A percentile compares a stretch with the other conserved stretches of the same genome.
Conservation (phyloP, 345 rosid genomes). For the Bretschneidera sinensis region DNA sequence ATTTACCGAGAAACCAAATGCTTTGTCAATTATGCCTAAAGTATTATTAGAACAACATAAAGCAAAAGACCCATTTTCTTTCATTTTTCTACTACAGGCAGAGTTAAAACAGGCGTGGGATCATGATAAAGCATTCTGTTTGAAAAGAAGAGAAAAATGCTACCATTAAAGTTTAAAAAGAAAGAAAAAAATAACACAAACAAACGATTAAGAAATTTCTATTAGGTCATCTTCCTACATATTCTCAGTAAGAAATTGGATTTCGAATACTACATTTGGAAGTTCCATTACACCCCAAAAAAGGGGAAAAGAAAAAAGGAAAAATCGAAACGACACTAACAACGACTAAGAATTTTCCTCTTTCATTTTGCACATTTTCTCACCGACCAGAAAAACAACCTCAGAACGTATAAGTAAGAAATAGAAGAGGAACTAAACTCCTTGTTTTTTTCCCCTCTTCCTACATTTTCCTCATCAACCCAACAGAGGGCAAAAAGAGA, state of each 20-base stretch:
- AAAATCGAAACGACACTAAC: neutral
- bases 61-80: neutral
- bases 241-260: too few relatives aligned
- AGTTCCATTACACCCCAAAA: too few relatives aligned
- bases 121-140: neutral
- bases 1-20: neutral
- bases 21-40: neutral
- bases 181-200: too few relatives aligned
- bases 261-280: too few relatives aligned
- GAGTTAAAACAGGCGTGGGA: neutral
- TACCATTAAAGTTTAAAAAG: neutral
- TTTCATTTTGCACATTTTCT: too few relatives aligned
- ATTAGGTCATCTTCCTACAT: too few relatives aligned
- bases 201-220: too few relatives aligned
- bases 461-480: slow-evolving; percentile 3
- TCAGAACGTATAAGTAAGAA: neutral
- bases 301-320: neutral
- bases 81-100: neutral
- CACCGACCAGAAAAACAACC: too few relatives aligned
- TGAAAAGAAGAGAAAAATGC: neutral
- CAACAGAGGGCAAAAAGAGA: neutral
- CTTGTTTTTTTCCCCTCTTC: neutral
- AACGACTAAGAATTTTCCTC: too few relatives aligned
- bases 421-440: neutral
- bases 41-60: neutral